Evolutionary conservation across 371 early-diverging fungal genomes (phyloP).

Genomic region (Mortierella sp.): DNA sequence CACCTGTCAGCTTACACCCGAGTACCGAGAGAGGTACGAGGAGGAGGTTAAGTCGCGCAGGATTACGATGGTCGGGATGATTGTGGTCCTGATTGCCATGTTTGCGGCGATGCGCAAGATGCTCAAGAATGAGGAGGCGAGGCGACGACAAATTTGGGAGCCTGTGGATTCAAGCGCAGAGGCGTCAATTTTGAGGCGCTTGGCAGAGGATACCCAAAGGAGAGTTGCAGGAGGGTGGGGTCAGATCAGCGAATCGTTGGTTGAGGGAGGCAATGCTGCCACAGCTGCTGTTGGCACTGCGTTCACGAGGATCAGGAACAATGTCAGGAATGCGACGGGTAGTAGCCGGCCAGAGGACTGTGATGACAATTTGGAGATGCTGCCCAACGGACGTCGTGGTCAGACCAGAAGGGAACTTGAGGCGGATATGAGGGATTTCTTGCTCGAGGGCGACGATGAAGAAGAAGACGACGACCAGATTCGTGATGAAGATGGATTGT

Average conservation of each 20-base stretch:
- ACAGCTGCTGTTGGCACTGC: slow-evolving; percentile 52
- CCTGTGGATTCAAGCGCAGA: slow-evolving; percentile 58
- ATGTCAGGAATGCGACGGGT: slow-evolving; percentile 44
- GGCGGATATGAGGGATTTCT: slow-evolving; percentile 53
- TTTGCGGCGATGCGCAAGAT: slow-evolving; percentile 56
- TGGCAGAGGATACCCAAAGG: slow-evolving; percentile 55
- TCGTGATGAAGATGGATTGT: slow-evolving; percentile 53
- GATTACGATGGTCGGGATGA: slow-evolving; percentile 56
- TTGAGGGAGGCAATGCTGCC: slow-evolving; percentile 53
- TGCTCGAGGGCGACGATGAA: slow-evolving; percentile 54
- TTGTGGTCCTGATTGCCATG: slow-evolving; percentile 51
- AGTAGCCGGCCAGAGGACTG: slow-evolving; percentile 44
- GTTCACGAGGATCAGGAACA: slow-evolving; percentile 50
- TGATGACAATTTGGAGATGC: slow-evolving; percentile 51
- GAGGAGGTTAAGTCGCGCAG: slow-evolving; percentile 47
- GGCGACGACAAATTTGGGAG: slow-evolving; percentile 57
- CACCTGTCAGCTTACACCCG: slow-evolving; percentile 52
- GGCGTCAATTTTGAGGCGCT: slow-evolving; percentile 47
- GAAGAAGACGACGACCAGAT: slow-evolving; percentile 41
- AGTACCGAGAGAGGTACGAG: slow-evolving; percentile 30
- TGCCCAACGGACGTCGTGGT: slow-evolving; percentile 46
- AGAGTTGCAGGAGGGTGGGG: slow-evolving; percentile 56
- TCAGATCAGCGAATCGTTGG: slow-evolving; percentile 50
- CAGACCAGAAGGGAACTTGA: slow-evolving; percentile 53
- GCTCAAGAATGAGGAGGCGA: slow-evolving; percentile 56